A percentile compares a stretch with the other conserved stretches of the same genome.
phyloP scores from a whole-genome alignment of 2,329 filamentous ascomycete species.

The Leptographium flavum region DNA sequence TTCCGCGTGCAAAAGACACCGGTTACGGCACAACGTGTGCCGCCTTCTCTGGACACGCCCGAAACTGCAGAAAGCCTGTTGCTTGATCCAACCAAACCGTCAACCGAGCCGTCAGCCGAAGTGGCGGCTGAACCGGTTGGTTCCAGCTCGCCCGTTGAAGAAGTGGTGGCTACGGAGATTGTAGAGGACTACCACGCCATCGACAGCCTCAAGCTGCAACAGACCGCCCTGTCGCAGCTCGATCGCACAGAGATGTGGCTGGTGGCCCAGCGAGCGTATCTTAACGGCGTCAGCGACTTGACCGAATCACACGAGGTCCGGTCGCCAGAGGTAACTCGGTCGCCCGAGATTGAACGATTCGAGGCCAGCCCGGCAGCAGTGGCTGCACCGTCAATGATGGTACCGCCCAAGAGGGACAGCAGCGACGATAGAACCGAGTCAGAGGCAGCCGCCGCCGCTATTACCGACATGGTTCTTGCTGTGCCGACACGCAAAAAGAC shows the following conservation, averaged over 20 bases:
- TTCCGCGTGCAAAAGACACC: conserved; percentile 22
- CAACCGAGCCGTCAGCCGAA: conserved; percentile 11
- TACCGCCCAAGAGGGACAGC: conserved; percentile 11
- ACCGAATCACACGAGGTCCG: conserved; percentile 16
- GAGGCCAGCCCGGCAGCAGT: conserved; percentile 15
- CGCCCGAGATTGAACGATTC: conserved; percentile 1
- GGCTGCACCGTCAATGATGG: conserved; percentile 9
- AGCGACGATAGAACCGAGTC: conserved; percentile 11
- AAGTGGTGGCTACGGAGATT: conserved; percentile 50
- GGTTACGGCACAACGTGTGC: conserved; percentile 18
- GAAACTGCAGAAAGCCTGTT: conserved; percentile 10
- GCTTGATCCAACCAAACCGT: too few species aligned
- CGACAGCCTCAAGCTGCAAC: conserved; percentile 60
- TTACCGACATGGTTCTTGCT: conserved; percentile 4
- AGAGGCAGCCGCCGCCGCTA: conserved; percentile 9
- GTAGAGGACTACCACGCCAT: conserved; percentile 58
- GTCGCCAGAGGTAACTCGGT: conserved; percentile 7
- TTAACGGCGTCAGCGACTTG: conserved; percentile 51
- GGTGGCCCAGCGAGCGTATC: conserved; percentile 63
- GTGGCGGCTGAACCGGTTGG: conserved; percentile 2
- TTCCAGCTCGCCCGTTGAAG: conserved; percentile 29
- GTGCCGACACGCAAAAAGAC: conserved; percentile 44
- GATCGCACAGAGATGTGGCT: conserved; percentile 83
- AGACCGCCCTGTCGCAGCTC: conserved; percentile 56
- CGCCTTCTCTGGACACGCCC: conserved; percentile 9